Evolutionary conservation across 352 stramenopile species (phyloP), one percentile per base, ranked within the genome.

Genomic region (Pythium coloratum): DNA sequence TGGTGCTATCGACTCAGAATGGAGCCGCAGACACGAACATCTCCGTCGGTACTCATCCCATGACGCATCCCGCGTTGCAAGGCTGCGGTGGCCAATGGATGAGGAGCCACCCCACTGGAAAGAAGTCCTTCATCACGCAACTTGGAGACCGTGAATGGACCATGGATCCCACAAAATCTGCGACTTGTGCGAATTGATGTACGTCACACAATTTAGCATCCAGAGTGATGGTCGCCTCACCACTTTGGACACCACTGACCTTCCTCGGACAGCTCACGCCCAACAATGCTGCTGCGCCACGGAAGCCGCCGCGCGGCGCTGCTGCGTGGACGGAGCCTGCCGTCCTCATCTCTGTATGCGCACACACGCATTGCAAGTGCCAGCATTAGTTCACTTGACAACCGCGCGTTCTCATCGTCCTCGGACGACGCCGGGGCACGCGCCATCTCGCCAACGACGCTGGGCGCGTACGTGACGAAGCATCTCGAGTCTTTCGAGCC

Each of bases 391-490:
- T 33, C 34, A 4, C 34, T 36, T 6, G 14, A 3, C 4, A 16
- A 16, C 10, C 42, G 42, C 42, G 16, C 42, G 14, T 49, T 49
- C 42, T 68, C 44, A 16, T 57, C 62, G 10, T 59, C 54, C 5
- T 50, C 49, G 18, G 55, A 26, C 28, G 20, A 20, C n/a, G 26
- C n/a, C n/a, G 32, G 59, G 16, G 63, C 56, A 10, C 63, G n/a
- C 18, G 38, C 55, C 18, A 65, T 70, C 36, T 80, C 79, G 36
- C 87, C 87, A 8, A 66, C 61, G 14, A 82, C 76, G 6, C 67
- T 95, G 28, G 87, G 83, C 5, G 64, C 82, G 16, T 94, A 80
- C 72, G 72, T 95, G 70, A 76, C 72, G 18, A 70, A 78, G 62
- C 74, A 86, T 34, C 71, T 95, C n/a, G 70, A 78, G 34, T 66